Base-by-base conservation (phyloP, 129 eudicot genomes). In the Artemisia argyi region DNA sequence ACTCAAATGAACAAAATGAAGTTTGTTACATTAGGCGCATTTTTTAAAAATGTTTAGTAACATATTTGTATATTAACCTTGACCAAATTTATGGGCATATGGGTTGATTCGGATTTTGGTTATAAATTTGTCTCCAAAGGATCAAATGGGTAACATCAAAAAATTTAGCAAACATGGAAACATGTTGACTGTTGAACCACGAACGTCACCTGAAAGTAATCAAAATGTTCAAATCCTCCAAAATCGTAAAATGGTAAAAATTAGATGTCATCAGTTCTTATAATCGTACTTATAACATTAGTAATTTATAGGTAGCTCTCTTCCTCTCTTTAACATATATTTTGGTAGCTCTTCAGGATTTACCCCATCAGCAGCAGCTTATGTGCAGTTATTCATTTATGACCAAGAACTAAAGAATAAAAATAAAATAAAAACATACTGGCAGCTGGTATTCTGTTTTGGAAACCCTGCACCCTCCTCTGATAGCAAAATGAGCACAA, bases 401-500 rank as follows among this genome's bases (percentile, higher is more conserved):
- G 18, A 76, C 5, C 12, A n/a, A 52, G 14, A 26, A 22, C 13
- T 6, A 42, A 3, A 15, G 4, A 64, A 65, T 48, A 47, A 49
- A 65, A 50, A n/a, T 11, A 0, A 28, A 58, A 13, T 17, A 22
- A 65, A 17, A 54, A 81, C 98, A 39, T 88, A 94, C 98, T 17
- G 98, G 98, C 44, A 94, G 85, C 66, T 94, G 98, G 78, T 94
- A 94, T 67, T 94, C 97, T 62, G 90, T 80, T 78, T 79, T 76
- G 50, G 98, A 94, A 72, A 93, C 73, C 54, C 81, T 85, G 49
- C 98, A 84, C 10, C 98, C 98, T 75, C 98, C 98, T 81, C 83
- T 85, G 74, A 93, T 87, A n/a, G 97, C 85, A 87, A 87, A 94
- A 77, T 94, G 98, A 63, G 98, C 98, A 63, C 91, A 90, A 39